phyloP scores from a whole-genome alignment of 2,329 filamentous ascomycete species.

The Trichothecium sympodiale region DNA sequence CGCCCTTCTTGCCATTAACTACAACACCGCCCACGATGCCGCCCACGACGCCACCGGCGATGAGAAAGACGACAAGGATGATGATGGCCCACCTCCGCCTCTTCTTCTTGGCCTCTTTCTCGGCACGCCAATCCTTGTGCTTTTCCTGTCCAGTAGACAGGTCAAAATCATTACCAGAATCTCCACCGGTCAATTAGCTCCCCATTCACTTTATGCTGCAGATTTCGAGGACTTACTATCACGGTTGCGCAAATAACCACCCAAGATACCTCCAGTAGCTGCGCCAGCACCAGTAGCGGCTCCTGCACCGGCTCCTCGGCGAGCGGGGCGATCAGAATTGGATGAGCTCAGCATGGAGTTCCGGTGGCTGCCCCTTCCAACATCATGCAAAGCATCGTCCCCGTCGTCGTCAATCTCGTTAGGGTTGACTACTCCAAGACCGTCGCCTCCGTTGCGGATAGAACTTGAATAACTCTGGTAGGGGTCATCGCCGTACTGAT shows the following conservation, averaged over 20 bases:
- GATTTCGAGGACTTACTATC: constrained; percentile 7
- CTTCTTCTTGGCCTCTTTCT: constrained; percentile 48
- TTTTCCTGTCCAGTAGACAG: constrained; percentile 42
- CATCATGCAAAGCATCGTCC: constrained; percentile 65
- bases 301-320: constrained; percentile 19
- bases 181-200: constrained; percentile 3
- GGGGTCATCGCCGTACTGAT: constrained; percentile 40
- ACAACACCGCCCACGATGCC: constrained; percentile 66
- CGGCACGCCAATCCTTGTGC: constrained; percentile 48
- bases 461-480: constrained; percentile 48
- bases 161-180: constrained; percentile 20
- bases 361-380: constrained; percentile 25
- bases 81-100: constrained; percentile 63
- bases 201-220: not conserved
- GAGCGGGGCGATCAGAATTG: constrained; percentile 19
- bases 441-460: constrained; percentile 31
- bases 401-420: constrained; percentile 77
- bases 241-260: constrained; percentile 16
- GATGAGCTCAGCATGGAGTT: constrained; percentile 50
- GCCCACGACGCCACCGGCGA: constrained; percentile 61
- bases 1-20: constrained; percentile 34
- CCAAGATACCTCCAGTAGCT: constrained; percentile 25
- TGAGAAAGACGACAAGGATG: constrained; percentile 48
- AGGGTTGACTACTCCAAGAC: constrained; percentile 57
- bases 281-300: constrained; percentile 33